phyloP scores from a whole-genome alignment of 169 alveolate genomes.

The Plasmodium billcollinsi region DNA sequence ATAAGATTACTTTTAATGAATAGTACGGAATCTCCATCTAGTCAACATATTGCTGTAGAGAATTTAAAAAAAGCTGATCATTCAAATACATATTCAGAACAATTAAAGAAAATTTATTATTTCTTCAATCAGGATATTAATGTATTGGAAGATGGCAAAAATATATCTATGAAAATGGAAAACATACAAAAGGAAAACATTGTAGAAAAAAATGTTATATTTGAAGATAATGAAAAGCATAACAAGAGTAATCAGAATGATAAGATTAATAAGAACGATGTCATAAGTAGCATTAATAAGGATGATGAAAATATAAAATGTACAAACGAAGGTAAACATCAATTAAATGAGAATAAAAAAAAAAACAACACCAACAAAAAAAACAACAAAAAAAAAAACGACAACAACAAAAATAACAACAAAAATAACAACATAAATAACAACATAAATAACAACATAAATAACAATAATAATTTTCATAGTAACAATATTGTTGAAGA shows the following conservation, averaged over 20 bases:
- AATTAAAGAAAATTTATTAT: neutral
- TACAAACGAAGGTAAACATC: neutral
- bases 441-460: neutral
- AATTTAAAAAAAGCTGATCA: neutral
- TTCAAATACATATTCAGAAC: neutral
- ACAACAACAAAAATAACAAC: neutral
- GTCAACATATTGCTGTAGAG: neutral
- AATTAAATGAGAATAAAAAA: neutral
- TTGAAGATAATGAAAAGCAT: neutral
- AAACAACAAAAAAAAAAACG: neutral
- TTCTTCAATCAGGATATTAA: neutral
- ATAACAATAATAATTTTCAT: neutral
- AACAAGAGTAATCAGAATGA: neutral
- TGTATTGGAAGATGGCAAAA: neutral
- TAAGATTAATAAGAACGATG: neutral
- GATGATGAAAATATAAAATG: neutral
- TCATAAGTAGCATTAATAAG: neutral
- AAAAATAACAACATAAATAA: neutral
- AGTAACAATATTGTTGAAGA: neutral
- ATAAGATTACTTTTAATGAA: constrained; percentile 6
- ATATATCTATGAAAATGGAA: neutral
- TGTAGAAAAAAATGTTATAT: neutral
- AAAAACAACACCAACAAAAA: neutral
- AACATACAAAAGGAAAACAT: neutral
- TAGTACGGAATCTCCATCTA: neutral